phyloP scores from a whole-genome alignment of 2,329 filamentous ascomycete genomes.

The Rutstroemia sydowiana region DNA sequence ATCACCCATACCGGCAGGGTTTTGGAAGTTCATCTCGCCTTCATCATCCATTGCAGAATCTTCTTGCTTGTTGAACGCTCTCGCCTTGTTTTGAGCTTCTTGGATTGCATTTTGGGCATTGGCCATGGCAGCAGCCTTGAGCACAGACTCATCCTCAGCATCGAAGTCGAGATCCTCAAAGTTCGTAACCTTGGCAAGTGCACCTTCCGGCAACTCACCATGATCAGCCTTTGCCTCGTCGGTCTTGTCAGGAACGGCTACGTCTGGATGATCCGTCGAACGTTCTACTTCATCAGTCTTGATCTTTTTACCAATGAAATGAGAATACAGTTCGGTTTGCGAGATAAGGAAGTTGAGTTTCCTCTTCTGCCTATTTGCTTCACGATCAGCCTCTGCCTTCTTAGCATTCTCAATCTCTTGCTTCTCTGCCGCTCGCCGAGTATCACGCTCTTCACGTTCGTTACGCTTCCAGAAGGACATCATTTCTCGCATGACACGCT shows the following conservation, averaged over 20 bases:
- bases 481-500: slow-evolving; percentile 99
- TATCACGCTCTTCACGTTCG: slow-evolving; percentile 91
- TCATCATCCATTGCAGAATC: slow-evolving; percentile 73
- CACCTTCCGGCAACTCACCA: slow-evolving; percentile 42
- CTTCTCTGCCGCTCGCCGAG: slow-evolving; percentile 87
- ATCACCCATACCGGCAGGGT: slow-evolving; percentile 88
- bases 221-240: slow-evolving; percentile 30
- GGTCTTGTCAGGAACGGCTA: slow-evolving; percentile 44
- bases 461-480: slow-evolving; percentile 99
- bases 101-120: slow-evolving; percentile 95
- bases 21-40: slow-evolving; percentile 99
- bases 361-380: slow-evolving; percentile 93
- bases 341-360: slow-evolving; percentile 99
- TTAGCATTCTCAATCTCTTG: slow-evolving; percentile 95
- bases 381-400: slow-evolving; percentile 93
- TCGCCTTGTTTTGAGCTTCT: slow-evolving; percentile 86
- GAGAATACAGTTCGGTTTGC: slow-evolving; percentile 96
- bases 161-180: slow-evolving; percentile 96
- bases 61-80: slow-evolving; percentile 77
- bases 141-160: slow-evolving; percentile 77
- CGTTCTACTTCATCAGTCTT: slow-evolving; percentile 93
- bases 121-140: slow-evolving; percentile 80
- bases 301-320: slow-evolving; percentile 99
- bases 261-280: slow-evolving; percentile 75
- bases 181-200: slow-evolving; percentile 71